phyloP scores from a whole-genome alignment of 2,329 filamentous ascomycete species.

The Colletotrichum chlorophyti region DNA sequence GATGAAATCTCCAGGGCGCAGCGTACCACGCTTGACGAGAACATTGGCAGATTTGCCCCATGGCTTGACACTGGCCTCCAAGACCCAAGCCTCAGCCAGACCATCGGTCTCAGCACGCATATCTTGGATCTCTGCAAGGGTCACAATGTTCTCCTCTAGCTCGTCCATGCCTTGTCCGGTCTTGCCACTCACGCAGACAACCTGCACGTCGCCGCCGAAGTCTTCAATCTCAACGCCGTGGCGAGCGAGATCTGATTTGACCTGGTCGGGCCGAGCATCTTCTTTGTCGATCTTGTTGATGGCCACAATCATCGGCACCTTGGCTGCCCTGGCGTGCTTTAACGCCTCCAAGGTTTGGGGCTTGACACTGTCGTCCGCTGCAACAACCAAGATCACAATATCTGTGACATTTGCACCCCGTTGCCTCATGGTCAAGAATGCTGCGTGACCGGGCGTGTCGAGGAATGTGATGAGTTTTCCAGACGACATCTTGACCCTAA shows the following conservation, averaged over 20 bases:
- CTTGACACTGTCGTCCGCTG: constrained; percentile 96
- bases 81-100: constrained; percentile 88
- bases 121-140: constrained; percentile 88
- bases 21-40: constrained; percentile 85
- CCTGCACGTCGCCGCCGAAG: constrained; percentile 92
- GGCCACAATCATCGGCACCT: constrained; percentile 95
- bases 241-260: constrained; percentile 85
- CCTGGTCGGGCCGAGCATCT: constrained; percentile 78
- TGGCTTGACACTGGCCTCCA: constrained; percentile 88
- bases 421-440: constrained; percentile 94
- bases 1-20: constrained; percentile 80
- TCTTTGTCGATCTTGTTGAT: constrained; percentile 97
- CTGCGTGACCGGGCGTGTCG: constrained; percentile 94
- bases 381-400: constrained; percentile 94
- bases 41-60: constrained; percentile 87
- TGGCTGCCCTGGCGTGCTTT: constrained; percentile 86
- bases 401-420: constrained; percentile 95
- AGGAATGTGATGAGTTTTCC: constrained; percentile 95
- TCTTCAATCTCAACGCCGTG: constrained; percentile 93
- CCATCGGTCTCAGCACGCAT: constrained; percentile 81
- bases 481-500: constrained; percentile 85
- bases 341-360: constrained; percentile 96
- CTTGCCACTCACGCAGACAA: constrained; percentile 89
- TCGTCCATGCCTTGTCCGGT: constrained; percentile 91
- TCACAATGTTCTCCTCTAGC: constrained; percentile 88